Conservation (phyloP, 2,329 filamentous ascomycete species). For the Lecanicillium sp. region DNA sequence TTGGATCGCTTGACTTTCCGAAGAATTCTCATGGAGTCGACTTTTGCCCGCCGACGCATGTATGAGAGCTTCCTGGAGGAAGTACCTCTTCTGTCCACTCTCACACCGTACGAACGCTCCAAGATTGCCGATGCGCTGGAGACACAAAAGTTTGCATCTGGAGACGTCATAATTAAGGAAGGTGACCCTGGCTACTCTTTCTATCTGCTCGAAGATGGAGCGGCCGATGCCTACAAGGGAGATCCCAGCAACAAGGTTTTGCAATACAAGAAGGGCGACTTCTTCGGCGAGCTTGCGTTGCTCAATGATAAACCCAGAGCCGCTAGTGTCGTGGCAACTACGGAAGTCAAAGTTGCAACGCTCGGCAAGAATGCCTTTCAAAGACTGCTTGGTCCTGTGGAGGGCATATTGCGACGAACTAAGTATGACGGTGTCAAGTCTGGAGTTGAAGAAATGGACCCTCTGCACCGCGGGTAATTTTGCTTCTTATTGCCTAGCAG, state of each 20-base stretch:
- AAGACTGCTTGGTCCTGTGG: conserved; percentile 82
- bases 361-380: conserved; percentile 94
- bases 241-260: conserved; percentile 64
- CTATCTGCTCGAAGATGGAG: conserved; percentile 80
- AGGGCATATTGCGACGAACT: conserved; percentile 85
- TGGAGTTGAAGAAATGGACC: conserved; percentile 61
- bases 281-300: conserved; percentile 91
- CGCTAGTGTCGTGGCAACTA: conserved; percentile 75
- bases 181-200: conserved; percentile 89
- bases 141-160: conserved; percentile 74
- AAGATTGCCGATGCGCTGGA: conserved; percentile 97
- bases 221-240: conserved; percentile 81
- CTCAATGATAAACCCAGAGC: conserved; percentile 90
- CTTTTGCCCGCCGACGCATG: conserved; percentile 90
- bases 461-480: conserved; percentile 38
- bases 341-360: conserved; percentile 86
- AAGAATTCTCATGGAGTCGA: conserved; percentile 95
- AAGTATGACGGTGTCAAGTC: conserved; percentile 53
- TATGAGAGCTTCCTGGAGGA: conserved; percentile 96
- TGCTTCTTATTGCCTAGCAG: too few species aligned
- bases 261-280: conserved; percentile 83
- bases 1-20: conserved; percentile 94
- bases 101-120: conserved; percentile 88
- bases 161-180: conserved; percentile 80
- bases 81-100: conserved; percentile 72